phyloP scores from a whole-genome alignment of 441 rosid genomes.

The Raphanus hybrid region DNA sequence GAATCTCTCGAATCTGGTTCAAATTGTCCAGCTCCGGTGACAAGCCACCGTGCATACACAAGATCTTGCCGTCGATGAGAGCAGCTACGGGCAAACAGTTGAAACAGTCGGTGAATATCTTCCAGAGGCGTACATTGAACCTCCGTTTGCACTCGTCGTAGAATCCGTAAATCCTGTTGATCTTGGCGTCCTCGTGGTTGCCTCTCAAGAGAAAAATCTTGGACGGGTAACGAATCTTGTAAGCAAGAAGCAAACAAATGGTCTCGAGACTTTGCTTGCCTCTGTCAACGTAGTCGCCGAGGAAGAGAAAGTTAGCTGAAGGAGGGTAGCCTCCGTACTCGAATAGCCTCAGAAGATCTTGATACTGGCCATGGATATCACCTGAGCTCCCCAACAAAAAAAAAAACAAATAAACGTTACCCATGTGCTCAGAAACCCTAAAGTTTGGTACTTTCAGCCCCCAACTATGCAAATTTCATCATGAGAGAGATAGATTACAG shows the following conservation, averaged over 20 bases:
- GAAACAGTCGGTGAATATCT: background rate
- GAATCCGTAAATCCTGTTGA: conserved; percentile 1
- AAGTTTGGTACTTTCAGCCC: background rate
- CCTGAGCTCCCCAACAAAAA: background rate
- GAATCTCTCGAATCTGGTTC: background rate
- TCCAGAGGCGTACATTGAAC: background rate
- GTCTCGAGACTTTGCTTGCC: conserved; percentile 7
- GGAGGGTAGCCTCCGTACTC: conserved; percentile 6
- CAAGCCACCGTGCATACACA: conserved; percentile 1
- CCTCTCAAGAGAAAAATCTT: background rate
- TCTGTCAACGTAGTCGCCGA: conserved; percentile 4
- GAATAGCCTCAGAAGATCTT: conserved; percentile 1
- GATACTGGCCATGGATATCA: conserved; percentile 3
- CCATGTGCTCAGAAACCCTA: background rate
- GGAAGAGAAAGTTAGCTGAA: background rate
- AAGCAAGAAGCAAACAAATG: background rate
- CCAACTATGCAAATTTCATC: background rate
- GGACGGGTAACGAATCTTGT: conserved; percentile 3
- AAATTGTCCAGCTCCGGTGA: background rate
- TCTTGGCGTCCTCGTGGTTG: conserved; percentile 10
- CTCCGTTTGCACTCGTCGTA: conserved; percentile 5
- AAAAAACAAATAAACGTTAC: background rate
- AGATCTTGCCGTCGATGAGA: background rate
- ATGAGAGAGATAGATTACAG: background rate
- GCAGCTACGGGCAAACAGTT: conserved; percentile 7